Evolutionary conservation across 1,284 basidiomycete genomes (phyloP), one percentile per base, ranked within the genome.

Genomic region (Wallemia hederae): DNA sequence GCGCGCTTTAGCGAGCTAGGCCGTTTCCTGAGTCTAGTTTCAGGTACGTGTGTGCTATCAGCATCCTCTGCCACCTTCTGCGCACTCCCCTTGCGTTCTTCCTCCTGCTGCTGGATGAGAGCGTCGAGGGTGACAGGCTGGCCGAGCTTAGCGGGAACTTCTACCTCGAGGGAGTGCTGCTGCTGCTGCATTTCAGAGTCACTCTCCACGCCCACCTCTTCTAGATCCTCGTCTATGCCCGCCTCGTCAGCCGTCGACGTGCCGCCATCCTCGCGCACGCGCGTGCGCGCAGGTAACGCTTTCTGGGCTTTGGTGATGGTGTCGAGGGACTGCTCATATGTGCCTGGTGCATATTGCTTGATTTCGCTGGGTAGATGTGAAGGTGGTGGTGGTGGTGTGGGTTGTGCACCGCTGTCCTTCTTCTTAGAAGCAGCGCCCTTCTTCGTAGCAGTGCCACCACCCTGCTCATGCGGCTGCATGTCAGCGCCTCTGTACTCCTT

Each of bases 401-500:
- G 17, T 31, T 7, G 7, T 17, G 29, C 29, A 31, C 17, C 29
- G 7, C 7, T 31, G 17, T 17, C 29, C 17, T 7, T 9, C 11
- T 49, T 49, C 5, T 11, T n/a, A n/a, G n/a, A n/a, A n/a, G n/a
- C 39, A 49, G 39, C 11, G 39, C n/a, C 39, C 39, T n/a, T n/a
- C n/a, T n/a, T n/a, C n/a, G n/a, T n/a, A n/a, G n/a, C n/a, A n/a
- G n/a, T n/a, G n/a, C n/a, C 39, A 17, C 3, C 39, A 49, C 11
- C n/a, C 39, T 22, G 5, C 22, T 49, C 39, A n/a, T 49, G 39
- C 22, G 39, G 39, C n/a, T 49, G 39, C 22, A 15, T 9, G 22
- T 49, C 39, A 49, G 5, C 19, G 3, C 39, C 39, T 49, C 39
- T 14, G 22, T 92, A 81, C 59, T 80, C 79, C 66, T 83, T 80